Percentiles rank a stretch among this genome's conserved stretches.
phyloP scores from a whole-genome alignment of 345 rosid species.

The Pseudoturritis turrita region DNA sequence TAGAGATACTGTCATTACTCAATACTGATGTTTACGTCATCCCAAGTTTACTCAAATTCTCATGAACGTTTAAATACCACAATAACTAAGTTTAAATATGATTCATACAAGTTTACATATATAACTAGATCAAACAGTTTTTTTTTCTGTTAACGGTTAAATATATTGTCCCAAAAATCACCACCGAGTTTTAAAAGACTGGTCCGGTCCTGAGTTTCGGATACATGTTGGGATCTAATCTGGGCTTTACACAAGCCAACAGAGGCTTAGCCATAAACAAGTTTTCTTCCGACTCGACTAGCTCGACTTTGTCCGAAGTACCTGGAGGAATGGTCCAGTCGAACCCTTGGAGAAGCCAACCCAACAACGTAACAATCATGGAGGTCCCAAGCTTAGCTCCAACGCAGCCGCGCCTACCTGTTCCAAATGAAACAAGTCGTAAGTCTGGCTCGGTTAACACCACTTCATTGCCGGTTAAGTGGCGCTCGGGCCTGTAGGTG shows the following conservation, averaged over 20 bases:
- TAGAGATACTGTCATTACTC: too few relatives aligned
- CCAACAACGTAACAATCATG: conserved; percentile 39
- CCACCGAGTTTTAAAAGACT: neutral
- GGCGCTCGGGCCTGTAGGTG: conserved; percentile 16
- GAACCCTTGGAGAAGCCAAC: conserved; percentile 43
- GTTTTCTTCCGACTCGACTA: neutral
- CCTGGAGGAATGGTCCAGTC: conserved; percentile 28
- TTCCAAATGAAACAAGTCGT: conserved; percentile 17
- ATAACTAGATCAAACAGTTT: too few relatives aligned
- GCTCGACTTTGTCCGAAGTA: neutral
- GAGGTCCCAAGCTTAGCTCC: conserved; percentile 36
- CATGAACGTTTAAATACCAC: too few relatives aligned
- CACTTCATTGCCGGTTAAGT: conserved; percentile 2
- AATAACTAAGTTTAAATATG: too few relatives aligned
- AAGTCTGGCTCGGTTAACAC: conserved; percentile 8
- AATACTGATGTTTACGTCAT: too few relatives aligned
- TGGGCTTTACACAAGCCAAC: neutral
- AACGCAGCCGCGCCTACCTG: conserved; percentile 31
- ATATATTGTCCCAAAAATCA: too few relatives aligned
- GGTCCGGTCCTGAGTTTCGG: neutral
- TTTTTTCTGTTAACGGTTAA: too few relatives aligned
- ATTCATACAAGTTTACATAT: too few relatives aligned
- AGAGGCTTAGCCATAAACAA: conserved; percentile 7
- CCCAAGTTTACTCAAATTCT: too few relatives aligned
- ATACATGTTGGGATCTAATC: neutral